Conservation (phyloP, 148 eudicot genomes). For the Diospyros lotus region DNA sequence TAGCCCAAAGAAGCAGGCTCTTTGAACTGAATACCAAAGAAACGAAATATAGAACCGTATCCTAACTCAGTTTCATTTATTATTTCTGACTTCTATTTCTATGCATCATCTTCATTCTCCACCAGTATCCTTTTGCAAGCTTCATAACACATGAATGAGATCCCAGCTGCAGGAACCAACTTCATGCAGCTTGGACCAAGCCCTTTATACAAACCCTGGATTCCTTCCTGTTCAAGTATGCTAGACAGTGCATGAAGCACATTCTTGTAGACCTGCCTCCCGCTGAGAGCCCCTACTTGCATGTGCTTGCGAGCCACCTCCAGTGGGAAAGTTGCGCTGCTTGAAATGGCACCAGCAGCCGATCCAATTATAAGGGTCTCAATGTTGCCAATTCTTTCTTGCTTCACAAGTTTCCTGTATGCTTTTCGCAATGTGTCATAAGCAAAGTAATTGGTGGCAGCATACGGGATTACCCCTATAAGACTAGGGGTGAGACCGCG, state of each 20-base stretch:
- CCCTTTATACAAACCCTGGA: constrained; percentile 74
- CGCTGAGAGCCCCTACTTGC: constrained; percentile 91
- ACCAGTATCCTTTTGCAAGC: constrained; percentile 92
- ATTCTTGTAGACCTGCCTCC: constrained; percentile 70
- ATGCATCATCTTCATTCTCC: constrained; percentile 62
- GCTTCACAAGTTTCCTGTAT: constrained; percentile 58
- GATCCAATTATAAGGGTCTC: constrained; percentile 88
- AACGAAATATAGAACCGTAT: too few relatives aligned
- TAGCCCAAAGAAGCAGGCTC: not conserved
- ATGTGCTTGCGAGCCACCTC: constrained; percentile 98
- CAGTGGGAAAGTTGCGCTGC: constrained; percentile 87
- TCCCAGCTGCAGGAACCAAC: constrained; percentile 97
- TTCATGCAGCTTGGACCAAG: constrained; percentile 94
- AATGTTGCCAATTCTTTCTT: constrained; percentile 76
- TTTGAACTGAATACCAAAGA: not conserved
- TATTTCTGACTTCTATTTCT: constrained; percentile 2
- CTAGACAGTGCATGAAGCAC: constrained; percentile 72
- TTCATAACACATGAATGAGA: constrained; percentile 98
- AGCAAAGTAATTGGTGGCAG: constrained; percentile 84
- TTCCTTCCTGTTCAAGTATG: constrained; percentile 78
- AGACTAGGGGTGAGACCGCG: constrained; percentile 86
- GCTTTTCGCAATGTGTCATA: constrained; percentile 78
- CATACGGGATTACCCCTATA: constrained; percentile 83
- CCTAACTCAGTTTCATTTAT: too few relatives aligned
- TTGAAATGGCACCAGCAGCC: constrained; percentile 90